Conservation (phyloP, 2,329 filamentous ascomycete genomes). For the Byssochlamys sp. region DNA sequence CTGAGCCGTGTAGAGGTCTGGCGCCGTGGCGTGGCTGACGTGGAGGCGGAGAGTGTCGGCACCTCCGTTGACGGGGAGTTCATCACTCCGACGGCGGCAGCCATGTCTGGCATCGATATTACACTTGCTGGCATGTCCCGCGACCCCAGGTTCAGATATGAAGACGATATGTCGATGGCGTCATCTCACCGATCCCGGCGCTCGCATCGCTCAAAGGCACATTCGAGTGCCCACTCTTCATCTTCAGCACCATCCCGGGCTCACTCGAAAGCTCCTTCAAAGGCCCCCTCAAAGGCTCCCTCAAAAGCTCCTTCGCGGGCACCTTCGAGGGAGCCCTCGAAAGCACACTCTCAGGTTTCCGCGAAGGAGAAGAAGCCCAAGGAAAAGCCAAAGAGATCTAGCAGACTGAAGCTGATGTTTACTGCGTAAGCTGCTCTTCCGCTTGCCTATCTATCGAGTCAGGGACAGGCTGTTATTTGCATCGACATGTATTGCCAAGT, state of each 20-base stretch:
- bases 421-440: not conserved
- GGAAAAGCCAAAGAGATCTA: conserved; percentile 32
- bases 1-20: conserved; percentile 53
- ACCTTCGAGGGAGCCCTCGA: conserved; percentile 8
- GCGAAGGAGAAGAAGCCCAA: conserved; percentile 18
- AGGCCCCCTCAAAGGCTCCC: conserved; percentile 10
- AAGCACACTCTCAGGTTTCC: conserved; percentile 13
- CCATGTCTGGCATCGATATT: conserved; percentile 36
- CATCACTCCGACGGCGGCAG: conserved; percentile 50
- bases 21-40: conserved; percentile 55
- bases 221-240: not conserved
- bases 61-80: conserved; percentile 59
- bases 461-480: conserved; percentile 18
- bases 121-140: conserved; percentile 21
- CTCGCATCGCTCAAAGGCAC: conserved; percentile 12
- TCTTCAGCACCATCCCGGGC: conserved; percentile 7
- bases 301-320: conserved; percentile 10
- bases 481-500: not conserved
- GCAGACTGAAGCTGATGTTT: conserved; percentile 18
- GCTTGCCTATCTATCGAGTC: not conserved
- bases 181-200: conserved; percentile 28
- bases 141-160: conserved; percentile 27
- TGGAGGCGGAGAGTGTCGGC: conserved; percentile 43
- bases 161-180: conserved; percentile 19
- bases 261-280: conserved; percentile 10